Evolutionary conservation across 2,329 filamentous ascomycete genomes (phyloP), one percentile per base, ranked within the genome.

Genomic region (Aspergillus awamori): DNA sequence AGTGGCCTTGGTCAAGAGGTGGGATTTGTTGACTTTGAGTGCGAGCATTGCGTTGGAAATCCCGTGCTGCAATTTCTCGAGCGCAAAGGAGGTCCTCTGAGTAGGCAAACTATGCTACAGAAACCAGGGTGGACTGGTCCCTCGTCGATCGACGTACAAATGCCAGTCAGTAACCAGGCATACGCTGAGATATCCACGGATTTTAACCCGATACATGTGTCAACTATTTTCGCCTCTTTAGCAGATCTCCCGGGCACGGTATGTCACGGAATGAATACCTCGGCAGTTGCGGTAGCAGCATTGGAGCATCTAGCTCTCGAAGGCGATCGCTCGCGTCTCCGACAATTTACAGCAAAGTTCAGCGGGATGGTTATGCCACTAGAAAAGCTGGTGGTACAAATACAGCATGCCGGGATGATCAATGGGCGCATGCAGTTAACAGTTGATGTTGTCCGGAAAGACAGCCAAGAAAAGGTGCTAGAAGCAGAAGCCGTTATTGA

Each of bases 181-280:
- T 98, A 98, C 73, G 93, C 94, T 62, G 90, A 92, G 68, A 93
- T 97, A 11, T 98, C 94, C 56, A 93, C 93, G 53, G 94, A 98
- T 76, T 97, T 91, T 85, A 98, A 98, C 79, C 94, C 94, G 13
- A 98, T 98, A 64, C 94, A 98, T 83, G 93, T 97, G 47, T 97
- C 93, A 13, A 89, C 93, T 55, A 90, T 97, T 53, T 98, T 98
- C 79, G 90, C 94, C n/a, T 91, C 86, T 77, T 97, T 97, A 72
- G 94, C 94, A 72, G 93, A 92, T 75, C 84, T 98, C 10, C 92
- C 92, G 2, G 94, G 94, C 48, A 97, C 94, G 33, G 97, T 98
- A 71, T 97, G 93, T 0, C 94, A 98, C 75, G 94, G 94, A 75
- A 98, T 98, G 94, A 97, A 96, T 83, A 95, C 93, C 0, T 97